Base-by-base conservation (phyloP, 306 rosid genomes). In the Sindora glabra region DNA sequence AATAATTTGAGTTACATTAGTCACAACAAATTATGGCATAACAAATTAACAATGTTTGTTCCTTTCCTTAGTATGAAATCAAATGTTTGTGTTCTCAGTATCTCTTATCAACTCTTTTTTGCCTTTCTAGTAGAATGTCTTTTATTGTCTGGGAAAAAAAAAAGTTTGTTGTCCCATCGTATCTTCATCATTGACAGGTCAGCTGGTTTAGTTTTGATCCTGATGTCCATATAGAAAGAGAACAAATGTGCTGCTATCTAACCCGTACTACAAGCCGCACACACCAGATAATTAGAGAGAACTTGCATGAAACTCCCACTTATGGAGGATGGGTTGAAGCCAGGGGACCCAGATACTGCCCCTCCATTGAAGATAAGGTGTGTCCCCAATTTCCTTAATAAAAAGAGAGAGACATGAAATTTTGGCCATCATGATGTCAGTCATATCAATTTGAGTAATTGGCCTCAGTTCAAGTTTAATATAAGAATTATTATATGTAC, bases 301-400 rank as follows among this genome's bases (percentile, higher is more conserved):
- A 92, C 70, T 76, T 92, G 73, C 90, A 86, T 50, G 96, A 92
- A 80, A 92, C 98, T 68, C 96, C 98, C 66, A 92, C 98, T 22
- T 92, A 92, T 64, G 98, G 98, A 33, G 98, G 98, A 53, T 92
- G 96, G 98, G 90, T 86, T 57, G 98, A 88, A 74, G 92, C 98
- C 38, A 92, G 86, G 79, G 98, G 98, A 63, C 98, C 98, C 46
- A 78, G 98, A 81, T 92, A 92, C 69, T 92, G 98, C 73, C 98
- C 98, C 57, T 92, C 96, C 25, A 92, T 92, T 69, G 98, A 92
- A 78, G 98, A 92, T 74, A 92, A 92, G 98, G 98, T 81, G 65
- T 51, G 59, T 42, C 68, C 58, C 56, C 15, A 56, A 69, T 21
- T 53, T 39, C 15, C 47, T 45, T 54, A 18, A 11, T 30, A 21